Conservation (phyloP, 345 rosid genomes). For the Citrus trifoliata region DNA sequence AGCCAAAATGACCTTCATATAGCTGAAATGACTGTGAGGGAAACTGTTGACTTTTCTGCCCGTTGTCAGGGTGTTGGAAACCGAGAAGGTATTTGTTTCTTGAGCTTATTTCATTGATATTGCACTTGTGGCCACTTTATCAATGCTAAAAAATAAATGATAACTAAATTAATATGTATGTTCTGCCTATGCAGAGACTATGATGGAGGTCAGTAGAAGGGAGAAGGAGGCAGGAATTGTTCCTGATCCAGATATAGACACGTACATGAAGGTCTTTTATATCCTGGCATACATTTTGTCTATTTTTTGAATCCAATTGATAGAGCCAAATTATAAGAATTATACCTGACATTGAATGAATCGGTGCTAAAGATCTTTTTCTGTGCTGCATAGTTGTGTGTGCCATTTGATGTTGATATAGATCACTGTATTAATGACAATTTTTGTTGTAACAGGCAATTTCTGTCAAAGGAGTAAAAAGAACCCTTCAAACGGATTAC, state of each 20-base stretch:
- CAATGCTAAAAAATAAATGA: neutral
- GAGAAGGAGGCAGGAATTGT: constrained; percentile 22
- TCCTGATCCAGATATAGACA: constrained; percentile 21
- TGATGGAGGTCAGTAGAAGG: constrained; percentile 16
- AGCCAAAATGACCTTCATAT: constrained; percentile 56
- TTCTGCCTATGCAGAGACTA: constrained; percentile 8
- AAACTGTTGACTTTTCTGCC: constrained; percentile 56
- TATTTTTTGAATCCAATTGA: neutral
- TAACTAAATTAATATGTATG: neutral
- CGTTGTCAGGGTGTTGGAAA: constrained; percentile 59
- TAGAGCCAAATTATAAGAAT: neutral
- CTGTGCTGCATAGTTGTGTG: neutral
- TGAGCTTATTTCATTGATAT: neutral
- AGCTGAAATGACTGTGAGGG: constrained; percentile 60
- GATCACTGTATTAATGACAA: no score
- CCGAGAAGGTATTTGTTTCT: constrained; percentile 24
- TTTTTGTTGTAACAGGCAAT: neutral
- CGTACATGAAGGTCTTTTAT: constrained; percentile 25
- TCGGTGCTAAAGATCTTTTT: neutral
- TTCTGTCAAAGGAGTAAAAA: neutral
- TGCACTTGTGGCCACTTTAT: neutral
- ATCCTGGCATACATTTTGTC: neutral
- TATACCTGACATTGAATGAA: neutral
- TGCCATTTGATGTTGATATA: no score
- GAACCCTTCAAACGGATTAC: constrained; percentile 2